phyloP scores from a whole-genome alignment of 2,329 filamentous ascomycete species.

The Emergomyces africanus region DNA sequence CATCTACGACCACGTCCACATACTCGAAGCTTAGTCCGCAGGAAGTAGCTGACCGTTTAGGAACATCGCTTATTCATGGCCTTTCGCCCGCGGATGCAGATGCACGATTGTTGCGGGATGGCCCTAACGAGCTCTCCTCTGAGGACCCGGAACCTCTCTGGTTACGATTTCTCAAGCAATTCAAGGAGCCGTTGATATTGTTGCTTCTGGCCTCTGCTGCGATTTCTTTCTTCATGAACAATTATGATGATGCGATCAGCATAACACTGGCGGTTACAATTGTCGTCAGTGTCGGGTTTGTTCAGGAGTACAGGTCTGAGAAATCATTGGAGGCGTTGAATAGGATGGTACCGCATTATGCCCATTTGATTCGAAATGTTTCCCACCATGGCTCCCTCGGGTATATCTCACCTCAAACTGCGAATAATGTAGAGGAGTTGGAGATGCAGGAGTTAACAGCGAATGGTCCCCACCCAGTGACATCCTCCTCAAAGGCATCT shows the following conservation, averaged over 20 bases:
- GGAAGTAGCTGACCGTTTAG: conserved; percentile 63
- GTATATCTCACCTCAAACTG: conserved; percentile 13
- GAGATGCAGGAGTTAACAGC: conserved; percentile 38
- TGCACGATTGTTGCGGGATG: conserved; percentile 64
- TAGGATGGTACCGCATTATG: conserved; percentile 86
- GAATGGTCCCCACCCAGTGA: conserved; percentile 40
- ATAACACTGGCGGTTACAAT: conserved; percentile 95
- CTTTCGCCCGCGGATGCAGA: conserved; percentile 71
- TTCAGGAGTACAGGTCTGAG: conserved; percentile 95
- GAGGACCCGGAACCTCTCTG: conserved; percentile 89
- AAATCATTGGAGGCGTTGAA: conserved; percentile 93
- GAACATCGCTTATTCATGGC: conserved; percentile 72
- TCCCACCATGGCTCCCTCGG: conserved; percentile 15
- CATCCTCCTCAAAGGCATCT: conserved; percentile 59
- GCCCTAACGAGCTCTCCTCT: conserved; percentile 87
- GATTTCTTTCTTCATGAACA: conserved; percentile 81
- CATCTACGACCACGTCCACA: conserved; percentile 29
- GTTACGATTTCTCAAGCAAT: conserved; percentile 91
- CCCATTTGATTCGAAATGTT: conserved; percentile 69
- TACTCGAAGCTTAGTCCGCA: conserved; percentile 58
- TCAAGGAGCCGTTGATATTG: conserved; percentile 88
- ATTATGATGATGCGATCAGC: conserved; percentile 87
- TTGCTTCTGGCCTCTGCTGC: conserved; percentile 80
- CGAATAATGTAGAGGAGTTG: conserved; percentile 26
- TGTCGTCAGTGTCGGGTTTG: conserved; percentile 88